Percentiles rank a stretch among this genome's conserved stretches.
Evolutionary conservation across 257 asterid genomes (phyloP).

Genomic region (Nicotiana otophora): DNA sequence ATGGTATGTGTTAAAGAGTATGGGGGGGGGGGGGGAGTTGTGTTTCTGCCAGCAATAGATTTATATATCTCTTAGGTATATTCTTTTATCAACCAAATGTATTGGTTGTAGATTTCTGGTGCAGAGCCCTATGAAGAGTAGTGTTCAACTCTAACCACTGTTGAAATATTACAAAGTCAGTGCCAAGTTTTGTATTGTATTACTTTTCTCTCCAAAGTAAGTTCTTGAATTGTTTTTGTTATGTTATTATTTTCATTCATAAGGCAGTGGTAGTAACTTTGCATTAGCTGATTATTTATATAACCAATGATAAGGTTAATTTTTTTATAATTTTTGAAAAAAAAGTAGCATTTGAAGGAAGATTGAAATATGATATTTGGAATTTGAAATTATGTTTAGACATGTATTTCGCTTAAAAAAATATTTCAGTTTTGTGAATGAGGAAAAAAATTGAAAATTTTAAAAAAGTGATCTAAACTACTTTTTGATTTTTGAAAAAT

Average conservation of each 20-base stretch:
- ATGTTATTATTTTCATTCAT: neutral
- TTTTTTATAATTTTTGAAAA: neutral
- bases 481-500: too few relatives aligned
- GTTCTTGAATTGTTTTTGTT: neutral
- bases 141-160: neutral
- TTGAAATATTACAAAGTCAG: neutral
- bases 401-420: too few relatives aligned
- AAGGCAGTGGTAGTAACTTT: neutral
- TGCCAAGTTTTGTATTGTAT: neutral
- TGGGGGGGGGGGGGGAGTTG: neutral
- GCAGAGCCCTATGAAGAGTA: neutral
- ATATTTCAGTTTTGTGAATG: too few relatives aligned
- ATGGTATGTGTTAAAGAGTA: neutral
- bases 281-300: too few relatives aligned
- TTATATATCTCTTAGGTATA: neutral
- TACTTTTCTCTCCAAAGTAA: neutral
- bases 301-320: neutral
- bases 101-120: neutral
- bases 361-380: too few relatives aligned
- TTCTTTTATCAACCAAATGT: conserved; percentile 8
- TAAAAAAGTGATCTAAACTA: too few relatives aligned
- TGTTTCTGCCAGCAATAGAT: neutral
- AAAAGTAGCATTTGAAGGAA: too few relatives aligned
- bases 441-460: too few relatives aligned
- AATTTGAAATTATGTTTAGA: too few relatives aligned